Percentiles rank a stretch among this genome's conserved stretches.
These are phyloP conservation scores for Wallacemonas collosoma DNA, from an alignment of 208 protist species.

Conservation along the genomic window DNA sequence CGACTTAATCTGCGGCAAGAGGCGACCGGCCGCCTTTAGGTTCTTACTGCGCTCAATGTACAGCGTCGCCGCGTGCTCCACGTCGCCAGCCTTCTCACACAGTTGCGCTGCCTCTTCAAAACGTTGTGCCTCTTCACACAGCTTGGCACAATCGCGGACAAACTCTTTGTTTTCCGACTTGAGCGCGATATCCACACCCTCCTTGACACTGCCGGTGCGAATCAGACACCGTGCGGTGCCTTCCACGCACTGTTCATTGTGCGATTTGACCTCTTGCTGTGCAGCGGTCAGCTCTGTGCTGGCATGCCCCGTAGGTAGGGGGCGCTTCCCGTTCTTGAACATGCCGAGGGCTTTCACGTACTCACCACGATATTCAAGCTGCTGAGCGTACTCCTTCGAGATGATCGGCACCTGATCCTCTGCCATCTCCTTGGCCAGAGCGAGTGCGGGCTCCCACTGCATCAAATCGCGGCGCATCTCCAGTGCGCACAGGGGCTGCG, in stretches of 20 bases:
- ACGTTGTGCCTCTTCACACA: slow-evolving; percentile 93
- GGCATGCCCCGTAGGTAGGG: slow-evolving; percentile 72
- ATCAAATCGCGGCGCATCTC: slow-evolving; percentile 97
- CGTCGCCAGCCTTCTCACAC: slow-evolving; percentile 92
- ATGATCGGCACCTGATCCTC: slow-evolving; percentile 90
- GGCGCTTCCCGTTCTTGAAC: slow-evolving; percentile 73
- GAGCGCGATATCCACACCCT: slow-evolving; percentile 86
- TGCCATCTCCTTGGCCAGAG: slow-evolving; percentile 92
- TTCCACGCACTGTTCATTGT: slow-evolving; percentile 84
- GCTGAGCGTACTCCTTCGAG: slow-evolving; percentile 94
- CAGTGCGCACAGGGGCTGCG: slow-evolving; percentile 91
- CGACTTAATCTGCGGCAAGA: slow-evolving; percentile 90
- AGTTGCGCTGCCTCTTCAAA: slow-evolving; percentile 94
- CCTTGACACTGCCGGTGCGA: slow-evolving; percentile 80
- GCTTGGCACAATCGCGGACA: slow-evolving; percentile 90
- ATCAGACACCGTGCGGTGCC: slow-evolving; percentile 91
- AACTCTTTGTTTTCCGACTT: slow-evolving; percentile 69
- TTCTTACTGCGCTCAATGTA: slow-evolving; percentile 95
- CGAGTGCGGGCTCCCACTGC: slow-evolving; percentile 96
- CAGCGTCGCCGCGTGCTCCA: slow-evolving; percentile 93
- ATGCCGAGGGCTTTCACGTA: slow-evolving; percentile 90
- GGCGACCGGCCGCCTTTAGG: slow-evolving; percentile 78
- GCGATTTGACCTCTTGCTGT: slow-evolving; percentile 65
- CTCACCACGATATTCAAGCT: slow-evolving; percentile 96
- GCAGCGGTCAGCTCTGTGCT: slow-evolving; percentile 79